Evolutionary conservation across 1,284 basidiomycete species (phyloP).

Genomic region (Apiotrichum sp.): DNA sequence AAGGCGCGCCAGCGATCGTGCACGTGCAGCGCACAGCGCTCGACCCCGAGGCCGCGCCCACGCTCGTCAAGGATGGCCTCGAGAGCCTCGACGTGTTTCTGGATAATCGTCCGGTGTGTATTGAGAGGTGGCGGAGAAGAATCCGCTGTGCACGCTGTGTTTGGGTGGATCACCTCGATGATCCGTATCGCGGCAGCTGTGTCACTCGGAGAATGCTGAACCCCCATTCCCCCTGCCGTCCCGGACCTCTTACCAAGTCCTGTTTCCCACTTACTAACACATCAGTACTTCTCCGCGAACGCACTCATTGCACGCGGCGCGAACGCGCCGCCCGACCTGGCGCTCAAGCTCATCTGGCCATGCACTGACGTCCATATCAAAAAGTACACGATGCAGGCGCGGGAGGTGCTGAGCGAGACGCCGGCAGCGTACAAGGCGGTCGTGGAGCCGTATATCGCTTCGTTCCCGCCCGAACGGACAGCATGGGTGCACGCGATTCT

Average conservation of each 20-base stretch:
- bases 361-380: conserved; percentile 74
- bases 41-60: conserved; percentile 33
- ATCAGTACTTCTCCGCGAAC: conserved; percentile 46
- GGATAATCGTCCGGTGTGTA: conserved; percentile 36
- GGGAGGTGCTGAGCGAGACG: conserved; percentile 71
- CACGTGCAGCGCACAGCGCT: conserved; percentile 58
- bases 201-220: too few relatives aligned
- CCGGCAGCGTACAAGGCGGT: conserved; percentile 63
- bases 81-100: conserved; percentile 30
- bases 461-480: conserved; percentile 65
- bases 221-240: too few relatives aligned
- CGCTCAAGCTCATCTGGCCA: conserved; percentile 67
- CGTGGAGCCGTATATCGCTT: conserved; percentile 70
- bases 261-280: not conserved
- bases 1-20: conserved; percentile 52
- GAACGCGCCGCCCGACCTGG: conserved; percentile 33
- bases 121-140: too few relatives aligned
- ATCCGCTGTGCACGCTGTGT: too few relatives aligned
- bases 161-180: too few relatives aligned
- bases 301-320: conserved; percentile 23
- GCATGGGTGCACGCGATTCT: conserved; percentile 89
- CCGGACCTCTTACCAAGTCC: too few relatives aligned
- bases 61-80: conserved; percentile 20
- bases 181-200: too few relatives aligned
- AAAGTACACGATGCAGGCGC: conserved; percentile 76